These are phyloP conservation scores for Pseudozyma sp. DNA, from an alignment of 1,284 basidiomycete species.

Conservation along the genomic window DNA sequence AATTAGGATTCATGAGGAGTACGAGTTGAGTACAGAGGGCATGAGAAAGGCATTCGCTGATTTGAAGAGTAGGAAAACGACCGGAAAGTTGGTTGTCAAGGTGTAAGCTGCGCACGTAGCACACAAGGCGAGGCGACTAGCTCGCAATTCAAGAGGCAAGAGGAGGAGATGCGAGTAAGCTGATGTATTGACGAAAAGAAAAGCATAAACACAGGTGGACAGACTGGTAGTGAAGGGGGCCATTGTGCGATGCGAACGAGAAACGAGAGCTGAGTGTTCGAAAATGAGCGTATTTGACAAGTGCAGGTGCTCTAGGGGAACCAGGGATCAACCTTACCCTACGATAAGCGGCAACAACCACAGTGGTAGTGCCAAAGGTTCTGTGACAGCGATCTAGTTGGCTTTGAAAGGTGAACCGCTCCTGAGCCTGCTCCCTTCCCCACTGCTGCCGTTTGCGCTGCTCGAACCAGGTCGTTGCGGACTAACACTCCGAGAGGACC, in stretches of 20 bases:
- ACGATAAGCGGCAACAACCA: too few species aligned
- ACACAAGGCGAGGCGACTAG: too few species aligned
- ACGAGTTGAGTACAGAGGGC: conserved; percentile 85
- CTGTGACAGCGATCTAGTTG: neutral
- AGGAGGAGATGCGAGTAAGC: too few species aligned
- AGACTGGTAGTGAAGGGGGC: too few species aligned
- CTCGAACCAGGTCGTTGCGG: conserved; percentile 7
- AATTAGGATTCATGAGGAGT: conserved; percentile 77
- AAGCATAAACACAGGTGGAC: conserved; percentile 4
- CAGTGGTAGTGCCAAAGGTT: neutral
- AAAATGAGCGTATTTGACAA: neutral
- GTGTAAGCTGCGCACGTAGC: conserved; percentile 12
- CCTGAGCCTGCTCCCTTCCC: neutral
- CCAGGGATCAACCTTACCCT: neutral
- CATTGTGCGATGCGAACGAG: neutral
- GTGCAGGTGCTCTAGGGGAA: too few species aligned
- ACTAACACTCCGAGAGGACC: conserved; percentile 12
- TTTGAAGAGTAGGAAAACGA: conserved; percentile 71
- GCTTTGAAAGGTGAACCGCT: conserved; percentile 33
- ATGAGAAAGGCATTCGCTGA: conserved; percentile 82
- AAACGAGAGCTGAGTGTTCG: neutral
- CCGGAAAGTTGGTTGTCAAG: conserved; percentile 61
- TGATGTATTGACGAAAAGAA: neutral
- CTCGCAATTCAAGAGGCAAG: too few species aligned
- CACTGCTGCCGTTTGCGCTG: neutral